These are phyloP conservation scores for Trypanosoma conorhini DNA, from an alignment of 208 protist species.

Conservation along the genomic window DNA sequence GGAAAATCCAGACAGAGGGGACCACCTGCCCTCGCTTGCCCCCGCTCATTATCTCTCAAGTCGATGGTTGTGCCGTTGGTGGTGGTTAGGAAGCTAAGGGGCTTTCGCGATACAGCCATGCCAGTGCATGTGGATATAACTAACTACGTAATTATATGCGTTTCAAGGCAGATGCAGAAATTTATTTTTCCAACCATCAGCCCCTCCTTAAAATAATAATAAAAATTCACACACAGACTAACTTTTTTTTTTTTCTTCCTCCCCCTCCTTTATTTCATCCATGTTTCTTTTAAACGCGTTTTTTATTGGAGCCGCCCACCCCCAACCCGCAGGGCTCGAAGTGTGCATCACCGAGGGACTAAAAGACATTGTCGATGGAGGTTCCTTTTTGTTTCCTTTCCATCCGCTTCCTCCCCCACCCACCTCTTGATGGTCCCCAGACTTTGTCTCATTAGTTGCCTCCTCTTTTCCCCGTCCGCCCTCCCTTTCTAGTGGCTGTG, in stretches of 20 bases:
- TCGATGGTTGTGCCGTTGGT: background rate
- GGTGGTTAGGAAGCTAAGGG: background rate
- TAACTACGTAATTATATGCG: background rate
- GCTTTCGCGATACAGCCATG: background rate
- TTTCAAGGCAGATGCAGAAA: background rate
- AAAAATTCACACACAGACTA: no score
- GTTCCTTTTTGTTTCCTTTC: slow-evolving; percentile 4
- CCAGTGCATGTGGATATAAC: background rate
- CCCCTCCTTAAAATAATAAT: no score
- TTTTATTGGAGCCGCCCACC: background rate
- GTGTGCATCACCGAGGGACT: background rate
- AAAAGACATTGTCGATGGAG: background rate
- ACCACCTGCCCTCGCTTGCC: background rate
- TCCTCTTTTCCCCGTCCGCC: background rate
- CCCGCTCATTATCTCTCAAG: background rate
- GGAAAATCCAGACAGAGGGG: slow-evolving; percentile 9
- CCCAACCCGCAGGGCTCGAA: background rate
- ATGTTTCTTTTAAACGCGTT: slow-evolving; percentile 17
- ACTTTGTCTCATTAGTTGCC: background rate
- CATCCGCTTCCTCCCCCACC: background rate
- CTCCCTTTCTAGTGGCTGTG: background rate
- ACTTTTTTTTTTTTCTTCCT: slow-evolving; percentile 10
- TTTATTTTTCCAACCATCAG: background rate
- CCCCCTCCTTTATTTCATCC: background rate
- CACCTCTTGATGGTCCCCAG: no score